Base-by-base conservation (phyloP, 306 rosid species). In the Lathyrus oleraceus region DNA sequence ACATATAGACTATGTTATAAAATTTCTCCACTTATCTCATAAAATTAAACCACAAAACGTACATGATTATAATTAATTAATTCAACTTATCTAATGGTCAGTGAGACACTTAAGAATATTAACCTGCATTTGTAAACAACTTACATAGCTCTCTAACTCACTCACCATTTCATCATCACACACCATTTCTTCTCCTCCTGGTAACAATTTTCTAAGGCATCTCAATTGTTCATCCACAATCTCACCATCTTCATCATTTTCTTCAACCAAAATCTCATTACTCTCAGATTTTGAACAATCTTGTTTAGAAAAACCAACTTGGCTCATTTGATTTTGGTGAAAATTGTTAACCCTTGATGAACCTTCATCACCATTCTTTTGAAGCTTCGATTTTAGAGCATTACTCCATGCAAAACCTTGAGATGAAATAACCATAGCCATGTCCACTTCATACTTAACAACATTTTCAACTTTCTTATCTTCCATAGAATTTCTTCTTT, bases 51-150 rank as follows among this genome's bases (percentile, higher is more conserved):
- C 5, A 54, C 36, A 23, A 69, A 17, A 73, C 7, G 48, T 3
- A 36, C 23, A 39, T n/a, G 63, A 36, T 58, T 69, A 48, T 20
- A 45, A 19, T 43, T 28, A 53, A 25, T 51, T 12, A 54, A 54
- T 11, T 25, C 62, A 64, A 78, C 27, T 61, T 49, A 75, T 65
- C 71, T 75, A 72, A 52, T 75, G 68, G 20, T 52, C 9, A 32
- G 81, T 70, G 16, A 90, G 81, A 61, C 78, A 79, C 21, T 78
- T 82, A 66, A 90, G 96, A 85, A 85, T 73, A 52, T 84, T 84
- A 47, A 90, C 93, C 85, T 90, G 96, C 76, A 85, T 75, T 78
- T 90, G 67, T 80, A 90, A 85, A 74, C 93, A 87, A n/a, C 58
- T 84, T 23, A 90, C 48, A 48, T 90, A 90, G 63, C 88, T 90